These are phyloP conservation scores for Fusarium sp. DNA, from an alignment of 2,329 filamentous ascomycete genomes.

Conservation along the genomic window DNA sequence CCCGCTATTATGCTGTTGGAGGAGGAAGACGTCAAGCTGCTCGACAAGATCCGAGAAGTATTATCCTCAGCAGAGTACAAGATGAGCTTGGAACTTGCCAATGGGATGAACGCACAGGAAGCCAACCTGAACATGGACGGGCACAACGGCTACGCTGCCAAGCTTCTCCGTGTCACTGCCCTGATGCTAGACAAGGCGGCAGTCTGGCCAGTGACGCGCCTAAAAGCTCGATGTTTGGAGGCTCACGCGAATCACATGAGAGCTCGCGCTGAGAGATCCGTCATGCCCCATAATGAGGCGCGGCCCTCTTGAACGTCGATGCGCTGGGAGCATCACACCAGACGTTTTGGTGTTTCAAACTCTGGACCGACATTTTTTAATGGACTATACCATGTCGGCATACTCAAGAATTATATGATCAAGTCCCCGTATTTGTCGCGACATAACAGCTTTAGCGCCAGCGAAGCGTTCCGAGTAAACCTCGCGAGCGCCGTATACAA, in stretches of 20 bases:
- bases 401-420: slow-evolving; percentile 8
- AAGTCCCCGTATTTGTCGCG: slow-evolving; percentile 5
- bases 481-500: slow-evolving; percentile 23
- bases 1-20: slow-evolving; percentile 92
- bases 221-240: slow-evolving; percentile 71
- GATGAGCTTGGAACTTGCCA: slow-evolving; percentile 72
- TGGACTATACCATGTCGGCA: background rate
- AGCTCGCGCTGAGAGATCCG: slow-evolving; percentile 67
- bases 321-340: background rate
- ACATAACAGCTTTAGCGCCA: background rate
- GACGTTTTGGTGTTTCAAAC: background rate
- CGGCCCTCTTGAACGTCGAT: slow-evolving; percentile 18
- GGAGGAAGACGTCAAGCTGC: slow-evolving; percentile 89
- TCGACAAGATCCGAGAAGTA: slow-evolving; percentile 87
- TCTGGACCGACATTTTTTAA: slow-evolving; percentile 1
- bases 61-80: slow-evolving; percentile 84
- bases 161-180: slow-evolving; percentile 86
- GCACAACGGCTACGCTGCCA: slow-evolving; percentile 84
- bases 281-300: slow-evolving; percentile 57
- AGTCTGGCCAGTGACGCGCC: slow-evolving; percentile 83
- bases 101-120: slow-evolving; percentile 67
- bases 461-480: slow-evolving; percentile 6
- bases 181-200: slow-evolving; percentile 90
- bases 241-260: slow-evolving; percentile 69
- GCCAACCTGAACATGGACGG: slow-evolving; percentile 70